Evolutionary conservation across 169 alveolate genomes (phyloP), one percentile per base, ranked within the genome.

Genomic region (Plasmodium vivax): DNA sequence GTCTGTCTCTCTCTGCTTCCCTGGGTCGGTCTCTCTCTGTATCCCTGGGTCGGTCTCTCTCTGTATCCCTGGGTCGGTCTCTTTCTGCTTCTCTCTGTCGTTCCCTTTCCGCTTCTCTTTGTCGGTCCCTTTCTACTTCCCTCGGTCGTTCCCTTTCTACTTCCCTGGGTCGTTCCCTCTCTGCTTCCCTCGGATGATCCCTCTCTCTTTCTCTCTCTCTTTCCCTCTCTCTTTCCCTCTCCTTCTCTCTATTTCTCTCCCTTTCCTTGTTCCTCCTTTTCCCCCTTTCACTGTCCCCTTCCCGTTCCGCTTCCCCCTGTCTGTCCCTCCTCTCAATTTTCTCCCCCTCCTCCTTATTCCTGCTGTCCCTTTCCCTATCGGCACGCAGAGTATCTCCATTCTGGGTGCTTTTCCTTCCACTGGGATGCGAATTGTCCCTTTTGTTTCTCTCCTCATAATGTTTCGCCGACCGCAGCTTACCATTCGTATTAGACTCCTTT

Each of bases 1-100:
- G 85, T 5, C 68, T 34, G 0, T 34, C 79, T 8, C 27, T 0
- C 14, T 85, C 93, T 34, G 62, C 58, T 5, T 85, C 80, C 36
- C 85, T 85, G 5, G 74, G 81, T 0, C 85, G 77, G 0, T 74
- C 93, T 16, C 7, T 51, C 3, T 85, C 79, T 85, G 43, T 41
- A 1, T 85, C 85, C 14, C 19, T 85, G 16, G 47, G 85, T 32
- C 93, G 51, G 7, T 74, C 93, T n/a, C 34, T 74, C 1, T 85
- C 93, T 54, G 43, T 41, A 1, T 85, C 77, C 43, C 47, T 85
- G 3, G n/a, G 81, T 2, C 75, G 51, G 32, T 85, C 80, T 43
- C 54, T 85, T 1, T 19, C 36, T 8, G 41, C 56, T 10, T 85
- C 83, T 12, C 72, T 84, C 14, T 45, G 41, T n/a, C 82, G 16